Evolutionary conservation across 2,329 filamentous ascomycete genomes (phyloP), one percentile per base, ranked within the genome.

Genomic region (Colletotrichum plurivorum): DNA sequence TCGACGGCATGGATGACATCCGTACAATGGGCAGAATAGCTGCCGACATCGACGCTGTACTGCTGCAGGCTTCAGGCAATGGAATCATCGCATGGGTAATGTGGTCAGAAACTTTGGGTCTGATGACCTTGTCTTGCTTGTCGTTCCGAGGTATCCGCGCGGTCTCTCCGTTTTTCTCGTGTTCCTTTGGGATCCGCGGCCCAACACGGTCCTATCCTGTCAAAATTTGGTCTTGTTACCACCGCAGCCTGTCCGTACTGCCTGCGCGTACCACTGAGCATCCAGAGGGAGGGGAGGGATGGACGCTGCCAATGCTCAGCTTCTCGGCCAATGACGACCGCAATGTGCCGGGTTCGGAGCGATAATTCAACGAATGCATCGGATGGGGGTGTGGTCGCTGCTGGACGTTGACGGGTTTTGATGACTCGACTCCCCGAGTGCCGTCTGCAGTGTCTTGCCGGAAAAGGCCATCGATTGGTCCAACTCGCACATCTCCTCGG

Each of bases 61-160:
- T 55, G 55, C 62, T 67, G 67, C 63, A 70, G 52, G 52, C 67
- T 67, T 70, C 67, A 70, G 64, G 63, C 57, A 58, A 68, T 63
- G 53, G 57, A 62, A 68, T 58, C 57, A 63, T 45, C 39, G 53
- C 67, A 69, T 67, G 67, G 67, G 56, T 67, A 46, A 69, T 61
- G 63, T 56, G 56, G 67, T 57, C 67, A 69, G 67, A 67, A 69
- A 67, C 62, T 57, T 61, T 69, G 64, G 67, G 67, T 70, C 67
- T 68, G 63, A 58, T 70, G 67, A 70, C 67, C 64, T 52, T 63
- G 64, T 70, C 64, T 60, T 63, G 45, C 62, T 57, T 52, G 53
- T 63, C 49, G 27, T 70, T 45, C 67, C 67, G 67, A 70, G 52
- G 67, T 69, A 66, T 69, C 67, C 58, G 67, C 57, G 57, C 63